These are phyloP conservation scores for Solidago caesia DNA, from an alignment of 129 eudicot genomes.

Conservation along the genomic window DNA sequence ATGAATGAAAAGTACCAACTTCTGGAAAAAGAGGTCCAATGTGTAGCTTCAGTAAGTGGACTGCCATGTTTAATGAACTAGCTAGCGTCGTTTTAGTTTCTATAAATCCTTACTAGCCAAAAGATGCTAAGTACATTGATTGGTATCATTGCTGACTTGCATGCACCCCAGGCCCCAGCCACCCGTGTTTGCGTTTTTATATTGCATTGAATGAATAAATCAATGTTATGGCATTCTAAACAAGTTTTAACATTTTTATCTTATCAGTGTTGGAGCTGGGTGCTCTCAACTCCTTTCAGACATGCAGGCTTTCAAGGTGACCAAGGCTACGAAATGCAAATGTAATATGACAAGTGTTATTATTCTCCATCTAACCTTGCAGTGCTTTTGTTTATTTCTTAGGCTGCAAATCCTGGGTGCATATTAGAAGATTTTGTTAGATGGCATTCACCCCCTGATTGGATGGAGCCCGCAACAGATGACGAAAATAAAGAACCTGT, in stretches of 20 bases:
- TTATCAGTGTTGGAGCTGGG: conserved; percentile 95
- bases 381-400: conserved; percentile 18
- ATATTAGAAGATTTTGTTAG: conserved; percentile 95
- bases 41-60: not conserved
- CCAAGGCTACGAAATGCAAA: not conserved
- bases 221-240: not conserved
- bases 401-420: conserved; percentile 99
- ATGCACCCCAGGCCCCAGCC: not conserved
- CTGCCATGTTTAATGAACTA: not conserved
- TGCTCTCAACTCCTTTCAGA: conserved; percentile 99
- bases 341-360: conserved; percentile 1
- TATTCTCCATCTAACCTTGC: not conserved
- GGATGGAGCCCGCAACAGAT: conserved; percentile 60
- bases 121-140: not conserved
- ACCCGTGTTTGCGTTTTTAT: not conserved
- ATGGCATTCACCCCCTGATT: conserved; percentile 99
- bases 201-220: not conserved
- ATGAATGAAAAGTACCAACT: too few relatives aligned
- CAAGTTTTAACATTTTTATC: conserved; percentile 7
- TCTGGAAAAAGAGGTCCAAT: not conserved
- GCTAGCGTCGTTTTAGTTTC: not conserved
- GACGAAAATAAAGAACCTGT: conserved; percentile 45
- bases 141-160: not conserved
- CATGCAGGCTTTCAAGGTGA: conserved; percentile 99
- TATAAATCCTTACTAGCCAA: not conserved